phyloP scores from a whole-genome alignment of 495 filamentous ascomycete species.

The Penicillium alfredii region DNA sequence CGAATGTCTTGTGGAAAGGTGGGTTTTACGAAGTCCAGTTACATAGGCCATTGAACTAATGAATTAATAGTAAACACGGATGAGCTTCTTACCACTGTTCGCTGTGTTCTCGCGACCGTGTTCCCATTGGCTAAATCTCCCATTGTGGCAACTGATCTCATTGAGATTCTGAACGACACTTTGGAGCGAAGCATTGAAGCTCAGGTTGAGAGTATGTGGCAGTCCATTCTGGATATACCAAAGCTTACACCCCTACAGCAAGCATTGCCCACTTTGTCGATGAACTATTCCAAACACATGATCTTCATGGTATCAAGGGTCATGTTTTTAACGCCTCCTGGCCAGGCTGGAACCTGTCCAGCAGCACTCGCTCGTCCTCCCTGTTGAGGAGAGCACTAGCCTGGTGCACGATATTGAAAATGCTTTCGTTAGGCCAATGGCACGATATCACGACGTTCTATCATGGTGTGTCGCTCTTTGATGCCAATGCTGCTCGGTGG shows the following conservation, averaged over 20 bases:
- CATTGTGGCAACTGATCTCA: slow-evolving; percentile 31
- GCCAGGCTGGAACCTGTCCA: slow-evolving; percentile 27
- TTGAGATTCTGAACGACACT: slow-evolving; percentile 39
- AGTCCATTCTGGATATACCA: neutral
- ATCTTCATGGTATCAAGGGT: slow-evolving; percentile 22
- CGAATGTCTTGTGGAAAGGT: slow-evolving; percentile 28
- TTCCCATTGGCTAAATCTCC: slow-evolving; percentile 34
- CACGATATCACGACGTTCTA: slow-evolving; percentile 20
- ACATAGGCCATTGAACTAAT: neutral
- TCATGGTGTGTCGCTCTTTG: slow-evolving; percentile 22
- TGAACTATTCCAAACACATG: slow-evolving; percentile 23
- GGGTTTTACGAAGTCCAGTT: neutral
- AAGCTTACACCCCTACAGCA: slow-evolving; percentile 7
- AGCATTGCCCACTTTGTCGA: slow-evolving; percentile 18
- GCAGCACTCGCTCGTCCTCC: slow-evolving; percentile 33
- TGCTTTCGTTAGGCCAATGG: slow-evolving; percentile 16
- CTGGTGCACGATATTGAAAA: slow-evolving; percentile 30
- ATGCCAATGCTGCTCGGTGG: slow-evolving; percentile 38
- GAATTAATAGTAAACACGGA: slow-evolving; percentile 18
- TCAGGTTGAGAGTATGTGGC: slow-evolving; percentile 23
- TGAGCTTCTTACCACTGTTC: slow-evolving; percentile 21
- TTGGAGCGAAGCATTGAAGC: slow-evolving; percentile 31
- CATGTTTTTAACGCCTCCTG: slow-evolving; percentile 28
- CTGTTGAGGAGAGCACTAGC: slow-evolving; percentile 35
- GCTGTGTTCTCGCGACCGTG: slow-evolving; percentile 20